phyloP scores from a whole-genome alignment of 352 stramenopile species.

The Phytopythium cucurbitacearum region DNA sequence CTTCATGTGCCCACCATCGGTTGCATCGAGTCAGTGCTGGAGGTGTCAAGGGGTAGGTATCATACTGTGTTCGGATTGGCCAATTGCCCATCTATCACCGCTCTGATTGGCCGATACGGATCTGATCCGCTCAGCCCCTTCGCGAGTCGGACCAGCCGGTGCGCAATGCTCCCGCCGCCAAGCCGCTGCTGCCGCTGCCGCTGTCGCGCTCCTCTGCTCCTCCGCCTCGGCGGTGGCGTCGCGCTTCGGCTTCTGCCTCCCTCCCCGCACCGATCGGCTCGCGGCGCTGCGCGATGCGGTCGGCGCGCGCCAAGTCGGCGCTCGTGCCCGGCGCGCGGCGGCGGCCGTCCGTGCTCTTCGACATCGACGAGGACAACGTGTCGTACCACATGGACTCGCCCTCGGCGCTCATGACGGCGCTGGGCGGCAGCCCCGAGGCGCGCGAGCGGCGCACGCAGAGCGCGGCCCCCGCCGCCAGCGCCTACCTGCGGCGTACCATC shows the following conservation, averaged over 20 bases:
- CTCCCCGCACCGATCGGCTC: no score
- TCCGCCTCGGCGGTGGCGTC: not conserved
- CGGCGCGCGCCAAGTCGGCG: constrained; percentile 19
- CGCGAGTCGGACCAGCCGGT: no score
- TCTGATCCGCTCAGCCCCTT: not conserved
- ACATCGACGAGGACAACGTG: constrained; percentile 39
- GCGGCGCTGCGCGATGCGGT: constrained; percentile 8
- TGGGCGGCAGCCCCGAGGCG: constrained; percentile 14
- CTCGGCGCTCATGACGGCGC: constrained; percentile 12
- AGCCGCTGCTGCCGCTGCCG: no score
- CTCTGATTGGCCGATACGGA: no score
- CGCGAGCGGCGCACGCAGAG: constrained; percentile 5
- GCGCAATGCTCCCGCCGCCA: no score
- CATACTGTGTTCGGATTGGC: no score
- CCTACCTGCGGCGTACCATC: constrained; percentile 3
- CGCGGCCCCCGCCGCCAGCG: constrained; percentile 12
- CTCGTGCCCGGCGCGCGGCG: constrained; percentile 11
- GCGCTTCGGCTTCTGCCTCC: no score
- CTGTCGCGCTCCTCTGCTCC: not conserved
- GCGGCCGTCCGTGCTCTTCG: constrained; percentile 31
- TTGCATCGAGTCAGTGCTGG: no score
- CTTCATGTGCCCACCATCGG: no score
- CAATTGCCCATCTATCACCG: no score
- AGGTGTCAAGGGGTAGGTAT: no score
- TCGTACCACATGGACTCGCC: constrained; percentile 9